These are phyloP conservation scores for Senna siamea DNA, from an alignment of 306 rosid genomes.

Conservation along the genomic window DNA sequence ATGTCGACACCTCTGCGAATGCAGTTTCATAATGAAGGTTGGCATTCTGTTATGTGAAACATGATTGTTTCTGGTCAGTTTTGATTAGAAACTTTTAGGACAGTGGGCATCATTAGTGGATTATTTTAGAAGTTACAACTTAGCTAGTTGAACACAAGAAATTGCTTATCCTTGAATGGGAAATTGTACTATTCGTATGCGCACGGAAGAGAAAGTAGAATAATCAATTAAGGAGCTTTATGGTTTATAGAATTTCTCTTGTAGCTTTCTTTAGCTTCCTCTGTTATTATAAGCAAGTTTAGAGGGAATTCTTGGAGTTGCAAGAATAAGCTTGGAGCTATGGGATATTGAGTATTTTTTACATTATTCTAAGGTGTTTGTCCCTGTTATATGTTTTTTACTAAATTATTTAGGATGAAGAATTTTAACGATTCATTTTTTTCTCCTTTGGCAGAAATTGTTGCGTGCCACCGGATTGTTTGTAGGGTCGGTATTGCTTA, in stretches of 20 bases:
- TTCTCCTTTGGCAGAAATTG: conserved; percentile 63
- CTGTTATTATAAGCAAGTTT: not conserved
- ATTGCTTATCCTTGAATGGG: conserved; percentile 17
- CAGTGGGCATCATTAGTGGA: no score
- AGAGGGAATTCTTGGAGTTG: not conserved
- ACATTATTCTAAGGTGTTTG: not conserved
- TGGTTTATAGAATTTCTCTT: no score
- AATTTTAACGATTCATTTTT: not conserved
- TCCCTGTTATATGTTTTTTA: conserved; percentile 13
- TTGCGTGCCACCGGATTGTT: conserved; percentile 79
- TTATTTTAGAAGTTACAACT: conserved; percentile 15
- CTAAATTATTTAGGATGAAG: not conserved
- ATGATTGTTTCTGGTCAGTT: no score
- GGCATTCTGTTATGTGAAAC: conserved; percentile 15
- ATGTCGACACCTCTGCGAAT: not conserved
- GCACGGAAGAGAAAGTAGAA: not conserved
- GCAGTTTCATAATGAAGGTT: conserved; percentile 34
- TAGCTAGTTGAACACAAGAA: not conserved
- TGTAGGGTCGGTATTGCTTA: conserved; percentile 69
- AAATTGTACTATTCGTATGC: not conserved
- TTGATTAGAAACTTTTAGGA: no score
- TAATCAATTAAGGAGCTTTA: not conserved
- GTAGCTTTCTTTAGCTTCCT: no score
- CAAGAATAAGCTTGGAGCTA: conserved; percentile 26
- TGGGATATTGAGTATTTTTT: conserved; percentile 1